phyloP scores from a whole-genome alignment of 106 monocot genomes.

The Chionographis japonica region DNA sequence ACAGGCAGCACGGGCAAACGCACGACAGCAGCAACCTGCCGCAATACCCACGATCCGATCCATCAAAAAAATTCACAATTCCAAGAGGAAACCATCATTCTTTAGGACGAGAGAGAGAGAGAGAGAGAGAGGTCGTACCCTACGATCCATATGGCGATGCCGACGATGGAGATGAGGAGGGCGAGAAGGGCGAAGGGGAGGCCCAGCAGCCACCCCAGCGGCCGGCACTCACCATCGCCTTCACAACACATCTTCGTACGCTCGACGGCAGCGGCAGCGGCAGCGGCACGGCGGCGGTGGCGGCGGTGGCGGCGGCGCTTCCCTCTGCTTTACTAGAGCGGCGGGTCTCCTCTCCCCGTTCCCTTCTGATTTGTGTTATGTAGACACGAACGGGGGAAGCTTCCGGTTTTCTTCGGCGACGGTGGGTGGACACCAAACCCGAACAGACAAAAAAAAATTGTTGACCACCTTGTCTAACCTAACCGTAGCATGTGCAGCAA shows the following conservation, averaged over 20 bases:
- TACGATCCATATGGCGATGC: slow-evolving; percentile 52
- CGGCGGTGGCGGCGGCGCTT: background rate
- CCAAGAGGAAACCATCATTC: background rate
- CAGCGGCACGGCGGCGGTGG: background rate
- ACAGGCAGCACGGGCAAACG: slow-evolving; percentile 95
- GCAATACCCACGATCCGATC: background rate
- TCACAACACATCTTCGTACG: slow-evolving; percentile 31
- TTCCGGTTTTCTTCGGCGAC: too few relatives aligned
- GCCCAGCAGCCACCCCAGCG: slow-evolving; percentile 89
- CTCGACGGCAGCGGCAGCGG: background rate
- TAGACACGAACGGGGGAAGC: too few relatives aligned
- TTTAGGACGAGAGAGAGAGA: slow-evolving; percentile 17
- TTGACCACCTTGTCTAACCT: too few relatives aligned
- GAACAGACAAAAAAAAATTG: too few relatives aligned
- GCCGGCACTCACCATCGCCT: slow-evolving; percentile 68
- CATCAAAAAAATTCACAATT: too few relatives aligned
- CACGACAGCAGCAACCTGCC: slow-evolving; percentile 81
- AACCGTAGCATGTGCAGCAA: too few relatives aligned
- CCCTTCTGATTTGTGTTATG: too few relatives aligned
- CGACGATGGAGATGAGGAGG: slow-evolving; percentile 67
- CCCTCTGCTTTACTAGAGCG: too few relatives aligned
- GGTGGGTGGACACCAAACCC: too few relatives aligned
- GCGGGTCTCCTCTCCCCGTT: too few relatives aligned
- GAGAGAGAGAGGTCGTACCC: slow-evolving; percentile 18
- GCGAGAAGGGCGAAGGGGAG: slow-evolving; percentile 88